Evolutionary conservation across 2,329 filamentous ascomycete genomes (phyloP).

Genomic region (Hortaea werneckii): DNA sequence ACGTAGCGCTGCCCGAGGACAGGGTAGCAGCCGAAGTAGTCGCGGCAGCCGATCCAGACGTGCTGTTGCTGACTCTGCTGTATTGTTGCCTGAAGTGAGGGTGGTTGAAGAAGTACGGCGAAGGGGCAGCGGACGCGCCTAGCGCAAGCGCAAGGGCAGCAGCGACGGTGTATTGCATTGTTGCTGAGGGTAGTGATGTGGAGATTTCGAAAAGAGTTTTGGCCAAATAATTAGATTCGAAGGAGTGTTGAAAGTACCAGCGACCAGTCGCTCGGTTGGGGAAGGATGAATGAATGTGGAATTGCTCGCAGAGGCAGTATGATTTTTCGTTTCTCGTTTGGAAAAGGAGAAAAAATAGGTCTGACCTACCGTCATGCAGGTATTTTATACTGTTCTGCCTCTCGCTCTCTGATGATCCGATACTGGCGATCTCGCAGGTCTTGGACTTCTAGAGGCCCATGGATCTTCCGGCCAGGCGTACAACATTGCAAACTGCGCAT

Average conservation of each 20-base stretch:
- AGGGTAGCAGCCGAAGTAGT: neutral
- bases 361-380: too few species aligned
- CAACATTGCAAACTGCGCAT: neutral
- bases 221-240: neutral
- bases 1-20: slow-evolving; percentile 2
- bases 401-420: neutral
- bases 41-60: neutral
- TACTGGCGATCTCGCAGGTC: neutral
- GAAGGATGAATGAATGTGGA: neutral
- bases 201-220: neutral
- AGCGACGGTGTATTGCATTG: neutral
- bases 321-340: neutral
- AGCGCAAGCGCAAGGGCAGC: neutral
- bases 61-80: neutral
- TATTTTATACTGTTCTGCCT: neutral
- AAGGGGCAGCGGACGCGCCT: neutral
- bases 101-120: neutral
- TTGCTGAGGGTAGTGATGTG: neutral
- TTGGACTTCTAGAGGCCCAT: neutral
- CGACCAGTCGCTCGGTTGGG: neutral
- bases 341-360: neutral
- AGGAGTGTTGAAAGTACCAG: neutral
- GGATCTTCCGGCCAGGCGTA: neutral
- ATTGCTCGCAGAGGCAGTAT: neutral
- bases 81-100: neutral